Evolutionary conservation across 805 yeast species (phyloP), one percentile per base, ranked within the genome.

Genomic region (Lipomyces sp.): DNA sequence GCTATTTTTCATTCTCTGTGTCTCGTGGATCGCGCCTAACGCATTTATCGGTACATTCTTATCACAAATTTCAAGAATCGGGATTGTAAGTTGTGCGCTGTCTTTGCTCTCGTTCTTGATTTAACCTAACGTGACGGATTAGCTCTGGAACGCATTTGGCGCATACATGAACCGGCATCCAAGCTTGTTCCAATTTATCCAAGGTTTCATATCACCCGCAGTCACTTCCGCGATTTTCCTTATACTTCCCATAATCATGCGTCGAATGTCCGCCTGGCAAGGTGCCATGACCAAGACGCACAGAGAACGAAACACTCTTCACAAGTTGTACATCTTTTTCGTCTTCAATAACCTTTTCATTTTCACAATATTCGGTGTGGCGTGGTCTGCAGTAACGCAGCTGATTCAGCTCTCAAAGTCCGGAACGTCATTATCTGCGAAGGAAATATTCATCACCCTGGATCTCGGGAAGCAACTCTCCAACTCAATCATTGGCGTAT

Each of bases 11-110:
- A 62, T 64, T 2, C 50, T 79, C 50, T 57, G 79, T 62, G 48
- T 79, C 0, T 66, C 75, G 8, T 79, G 81, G 81, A 74, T 79
- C 29, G 77, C 77, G 2, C 81, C 81, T 2, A 77, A 76, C 63
- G 81, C 82, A 1, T 76, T 79, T 57, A 76, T 79, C 42, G 81
- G 81, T 30, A 77, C 80, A 57, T 79, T 79, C 59, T 42, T 79
- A 11, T 72, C 81, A 8, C 78, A 79, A 57, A 60, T 79, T 58
- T 75, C 75, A 34, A 67, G 80, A 6, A 69, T 79, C 24, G 81
- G 79, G 0, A 72, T 67, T 7, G 65, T 68, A 51, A 11, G 67
- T 59, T 39, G 10, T 30, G 13, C 50, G 11, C 4, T 13, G 13
- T 18, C 2, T 34, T 32, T 35, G 42, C 11, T 24, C 3, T 13